A percentile compares a stretch with the other conserved stretches of the same genome.
Evolutionary conservation across 495 filamentous ascomycete species (phyloP).

Genomic region (Penicillium lividum): DNA sequence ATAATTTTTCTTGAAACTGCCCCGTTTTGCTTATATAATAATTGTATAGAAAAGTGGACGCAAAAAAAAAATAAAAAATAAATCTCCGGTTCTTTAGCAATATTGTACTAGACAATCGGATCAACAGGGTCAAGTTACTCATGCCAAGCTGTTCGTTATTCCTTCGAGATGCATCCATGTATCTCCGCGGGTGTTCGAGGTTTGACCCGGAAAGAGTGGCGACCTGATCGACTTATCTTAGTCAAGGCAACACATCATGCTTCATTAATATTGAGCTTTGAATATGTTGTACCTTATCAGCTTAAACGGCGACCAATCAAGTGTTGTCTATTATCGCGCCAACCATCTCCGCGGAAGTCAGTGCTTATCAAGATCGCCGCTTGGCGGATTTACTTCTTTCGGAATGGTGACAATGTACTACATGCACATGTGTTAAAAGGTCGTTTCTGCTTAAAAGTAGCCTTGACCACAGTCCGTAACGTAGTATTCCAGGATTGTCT

Average conservation of each 20-base stretch:
- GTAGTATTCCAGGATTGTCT: background rate
- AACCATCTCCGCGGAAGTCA: constrained; percentile 21
- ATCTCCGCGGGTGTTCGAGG: constrained; percentile 3
- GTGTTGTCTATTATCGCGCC: background rate
- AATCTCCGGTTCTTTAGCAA: background rate
- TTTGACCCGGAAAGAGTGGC: background rate
- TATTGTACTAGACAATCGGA: background rate
- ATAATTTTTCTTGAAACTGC: constrained; percentile 2
- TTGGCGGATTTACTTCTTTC: constrained; percentile 11
- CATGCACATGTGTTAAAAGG: background rate
- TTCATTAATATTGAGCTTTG: background rate
- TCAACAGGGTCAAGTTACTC: too few species aligned
- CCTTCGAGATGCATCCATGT: background rate
- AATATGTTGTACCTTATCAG: background rate
- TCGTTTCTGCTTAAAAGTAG: background rate
- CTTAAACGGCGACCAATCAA: constrained; percentile 4
- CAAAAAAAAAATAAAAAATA: background rate
- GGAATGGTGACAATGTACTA: constrained; percentile 1
- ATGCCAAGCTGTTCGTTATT: too few species aligned
- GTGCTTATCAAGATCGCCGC: constrained; percentile 10
- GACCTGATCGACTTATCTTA: background rate
- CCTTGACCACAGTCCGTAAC: background rate
- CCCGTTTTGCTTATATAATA: constrained; percentile 10
- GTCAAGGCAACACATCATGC: background rate
- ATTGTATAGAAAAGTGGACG: constrained; percentile 2